Conservation (phyloP, 805 yeast genomes). For the Barnettozyma sp. region DNA sequence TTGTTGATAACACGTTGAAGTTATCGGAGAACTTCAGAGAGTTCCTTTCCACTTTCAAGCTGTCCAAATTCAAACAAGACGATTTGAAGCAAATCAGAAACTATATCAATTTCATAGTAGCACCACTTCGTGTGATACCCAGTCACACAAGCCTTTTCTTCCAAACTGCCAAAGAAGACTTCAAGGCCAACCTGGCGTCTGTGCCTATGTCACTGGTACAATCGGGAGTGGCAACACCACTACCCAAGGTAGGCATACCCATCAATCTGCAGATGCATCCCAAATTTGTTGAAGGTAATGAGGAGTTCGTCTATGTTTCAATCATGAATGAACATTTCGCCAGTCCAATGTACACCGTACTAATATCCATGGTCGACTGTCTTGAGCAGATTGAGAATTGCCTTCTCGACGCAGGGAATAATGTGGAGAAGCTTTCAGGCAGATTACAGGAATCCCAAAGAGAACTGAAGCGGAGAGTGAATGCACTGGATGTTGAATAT, state of each 20-base stretch:
- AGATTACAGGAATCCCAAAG: slow-evolving; percentile 14
- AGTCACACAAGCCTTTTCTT: slow-evolving; percentile 15
- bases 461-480: slow-evolving; percentile 26
- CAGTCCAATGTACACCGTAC: slow-evolving; percentile 23
- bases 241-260: slow-evolving; percentile 24
- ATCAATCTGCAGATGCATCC: slow-evolving; percentile 4
- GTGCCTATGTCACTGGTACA: slow-evolving; percentile 4
- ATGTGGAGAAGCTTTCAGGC: not conserved
- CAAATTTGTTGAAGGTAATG: slow-evolving; percentile 5
- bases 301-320: slow-evolving; percentile 23
- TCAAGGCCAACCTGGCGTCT: too few species aligned
- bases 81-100: slow-evolving; percentile 34
- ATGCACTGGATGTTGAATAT: slow-evolving; percentile 30
- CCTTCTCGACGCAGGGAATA: too few species aligned
- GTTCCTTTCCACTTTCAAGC: slow-evolving; percentile 33
- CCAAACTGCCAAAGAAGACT: slow-evolving; percentile 1
- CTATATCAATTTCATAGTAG: slow-evolving; percentile 32
- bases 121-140: slow-evolving; percentile 38
- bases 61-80: slow-evolving; percentile 29
- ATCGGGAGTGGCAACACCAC: slow-evolving; percentile 29
- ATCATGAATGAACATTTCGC: slow-evolving; percentile 30
- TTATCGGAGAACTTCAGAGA: slow-evolving; percentile 39
- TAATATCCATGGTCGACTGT: slow-evolving; percentile 28
- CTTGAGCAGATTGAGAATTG: slow-evolving; percentile 21
- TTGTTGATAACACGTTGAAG: slow-evolving; percentile 27